These are phyloP conservation scores for Exophiala mesophila DNA, from an alignment of 2,329 filamentous ascomycete species.

Conservation along the genomic window DNA sequence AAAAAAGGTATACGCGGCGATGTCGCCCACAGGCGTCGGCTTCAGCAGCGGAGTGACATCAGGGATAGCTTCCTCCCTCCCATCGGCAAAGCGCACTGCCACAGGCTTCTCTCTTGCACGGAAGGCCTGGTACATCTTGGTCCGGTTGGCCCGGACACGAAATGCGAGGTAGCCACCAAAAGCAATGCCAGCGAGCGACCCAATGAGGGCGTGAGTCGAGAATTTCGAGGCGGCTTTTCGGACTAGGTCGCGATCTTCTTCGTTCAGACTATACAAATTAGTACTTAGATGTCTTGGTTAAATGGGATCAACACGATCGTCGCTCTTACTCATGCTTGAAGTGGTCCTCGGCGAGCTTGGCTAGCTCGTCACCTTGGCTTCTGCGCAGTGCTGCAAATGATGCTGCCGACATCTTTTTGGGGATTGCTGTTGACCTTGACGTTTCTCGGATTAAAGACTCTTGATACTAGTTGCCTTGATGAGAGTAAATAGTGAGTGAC, in stretches of 20 bases:
- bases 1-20: slow-evolving; percentile 60
- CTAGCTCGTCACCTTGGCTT: slow-evolving; percentile 47
- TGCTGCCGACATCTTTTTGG: slow-evolving; percentile 41
- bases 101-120: slow-evolving; percentile 57
- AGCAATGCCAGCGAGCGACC: slow-evolving; percentile 56
- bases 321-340: slow-evolving; percentile 49
- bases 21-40: slow-evolving; percentile 55
- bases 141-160: slow-evolving; percentile 52
- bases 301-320: not conserved
- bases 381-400: slow-evolving; percentile 46
- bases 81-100: slow-evolving; percentile 58
- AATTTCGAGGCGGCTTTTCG: slow-evolving; percentile 53
- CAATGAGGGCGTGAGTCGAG: slow-evolving; percentile 51
- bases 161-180: slow-evolving; percentile 56
- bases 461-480: too few relatives aligned
- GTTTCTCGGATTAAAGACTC: too few relatives aligned
- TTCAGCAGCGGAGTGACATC: slow-evolving; percentile 55
- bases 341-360: slow-evolving; percentile 53
- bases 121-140: slow-evolving; percentile 59
- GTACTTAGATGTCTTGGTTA: slow-evolving; percentile 7
- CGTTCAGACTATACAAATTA: slow-evolving; percentile 43
- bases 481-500: too few relatives aligned
- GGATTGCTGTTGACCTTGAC: too few relatives aligned
- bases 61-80: slow-evolving; percentile 56
- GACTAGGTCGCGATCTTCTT: slow-evolving; percentile 56